Evolutionary conservation across 768 basidiomycete species (phyloP).

Genomic region (Naganishia vaughanmartiniae): DNA sequence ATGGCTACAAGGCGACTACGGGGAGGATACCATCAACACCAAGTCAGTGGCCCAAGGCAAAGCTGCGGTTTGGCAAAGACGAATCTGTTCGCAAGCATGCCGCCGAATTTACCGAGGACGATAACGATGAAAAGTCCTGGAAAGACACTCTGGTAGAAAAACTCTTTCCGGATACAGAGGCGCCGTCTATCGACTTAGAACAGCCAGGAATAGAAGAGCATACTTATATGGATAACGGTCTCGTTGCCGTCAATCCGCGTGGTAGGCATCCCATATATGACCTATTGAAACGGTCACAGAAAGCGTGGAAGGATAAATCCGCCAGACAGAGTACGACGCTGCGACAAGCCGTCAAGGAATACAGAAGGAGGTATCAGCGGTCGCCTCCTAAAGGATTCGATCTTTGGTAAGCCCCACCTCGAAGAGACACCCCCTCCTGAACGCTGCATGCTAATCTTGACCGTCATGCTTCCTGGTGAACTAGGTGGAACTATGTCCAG

Average conservation of each 20-base stretch:
- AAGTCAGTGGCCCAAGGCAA: background rate
- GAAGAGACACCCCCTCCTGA: background rate
- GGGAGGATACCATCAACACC: background rate
- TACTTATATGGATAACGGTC: constrained; percentile 22
- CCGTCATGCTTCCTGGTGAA: background rate
- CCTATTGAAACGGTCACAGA: constrained; percentile 37
- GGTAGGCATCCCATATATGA: constrained; percentile 45
- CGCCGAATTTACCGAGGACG: background rate
- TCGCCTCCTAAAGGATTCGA: constrained; percentile 47
- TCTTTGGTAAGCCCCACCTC: constrained; percentile 34
- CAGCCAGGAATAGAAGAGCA: background rate
- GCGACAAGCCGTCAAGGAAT: constrained; percentile 44
- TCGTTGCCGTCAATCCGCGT: constrained; percentile 13
- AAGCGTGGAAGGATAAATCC: constrained; percentile 40
- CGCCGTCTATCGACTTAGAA: background rate
- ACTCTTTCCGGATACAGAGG: constrained; percentile 1
- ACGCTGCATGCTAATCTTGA: background rate
- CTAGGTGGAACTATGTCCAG: constrained; percentile 16
- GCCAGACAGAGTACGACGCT: constrained; percentile 38
- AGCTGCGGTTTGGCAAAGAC: background rate
- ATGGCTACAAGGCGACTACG: background rate
- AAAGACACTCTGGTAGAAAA: background rate
- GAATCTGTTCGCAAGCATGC: background rate
- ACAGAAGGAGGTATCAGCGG: constrained; percentile 43
- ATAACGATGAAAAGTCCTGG: constrained; percentile 3